Base-by-base conservation (phyloP, 306 rosid species). In the Prinsepia uniflora region DNA sequence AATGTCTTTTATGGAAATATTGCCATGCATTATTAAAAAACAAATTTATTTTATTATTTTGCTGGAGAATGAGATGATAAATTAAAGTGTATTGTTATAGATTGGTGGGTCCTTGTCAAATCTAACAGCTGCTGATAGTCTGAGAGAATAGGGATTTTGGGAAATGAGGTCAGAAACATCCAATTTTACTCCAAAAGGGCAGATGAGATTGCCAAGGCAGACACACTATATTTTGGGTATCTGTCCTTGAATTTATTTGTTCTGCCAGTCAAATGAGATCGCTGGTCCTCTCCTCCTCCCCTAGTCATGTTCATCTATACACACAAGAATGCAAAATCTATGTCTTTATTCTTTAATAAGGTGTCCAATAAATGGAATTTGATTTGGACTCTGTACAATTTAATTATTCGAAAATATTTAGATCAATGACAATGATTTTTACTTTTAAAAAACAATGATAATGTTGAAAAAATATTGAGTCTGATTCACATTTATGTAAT, bases 121-220 rank as follows among this genome's bases (percentile, higher is more conserved):
- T 87, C 85, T 52, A 74, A 87, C 86, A 85, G 82, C 85, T 70
- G 76, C 49, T 68, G 69, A 63, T 2, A 30, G 36, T 2, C 57
- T n/a, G 77, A 80, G 69, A 63, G 54, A 46, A 20, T 69, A 6
- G 19, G 42, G 79, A 78, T 72, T 57, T 67, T 82, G 53, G 73
- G 83, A 83, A 82, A 81, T 77, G 83, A 67, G 85, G 81, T 73
- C 76, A 81, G 80, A 85, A 88, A 62, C 43, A 75, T 83, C 93
- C 96, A 87, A 82, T 76, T 19, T 68, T 72, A 67, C 79, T 76
- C 84, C 69, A 73, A 68, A 79, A 76, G 73, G 55, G 81, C 54
- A 15, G 77, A 80, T 76, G 86, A 81, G 82, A 81, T 85, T 85
- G 87, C 81, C 75, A 54, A 72, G 85, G 81, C 47, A 36, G 71